Conservation (phyloP, 2,329 filamentous ascomycete species). For the Colletotrichum spaethianum region DNA sequence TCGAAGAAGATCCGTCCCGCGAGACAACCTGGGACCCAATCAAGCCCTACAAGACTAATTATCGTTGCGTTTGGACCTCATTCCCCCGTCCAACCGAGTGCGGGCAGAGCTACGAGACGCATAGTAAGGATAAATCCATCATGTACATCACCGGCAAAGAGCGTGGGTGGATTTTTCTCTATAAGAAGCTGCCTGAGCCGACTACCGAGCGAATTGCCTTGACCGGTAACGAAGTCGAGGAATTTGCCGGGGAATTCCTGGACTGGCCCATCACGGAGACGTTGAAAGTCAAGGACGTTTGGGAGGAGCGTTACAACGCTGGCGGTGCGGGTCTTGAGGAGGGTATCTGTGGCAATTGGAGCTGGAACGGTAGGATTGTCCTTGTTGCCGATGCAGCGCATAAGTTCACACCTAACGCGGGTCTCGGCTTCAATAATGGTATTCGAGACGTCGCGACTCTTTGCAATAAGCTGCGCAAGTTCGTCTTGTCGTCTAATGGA, state of each 20-base stretch:
- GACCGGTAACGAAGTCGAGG: slow-evolving; percentile 46
- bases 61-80: slow-evolving; percentile 52
- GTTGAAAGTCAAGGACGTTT: slow-evolving; percentile 50
- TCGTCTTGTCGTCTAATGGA: background rate
- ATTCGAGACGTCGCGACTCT: slow-evolving; percentile 51
- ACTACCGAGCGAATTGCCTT: slow-evolving; percentile 46
- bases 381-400: slow-evolving; percentile 55
- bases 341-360: slow-evolving; percentile 54
- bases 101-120: slow-evolving; percentile 50
- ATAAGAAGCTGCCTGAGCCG: slow-evolving; percentile 47
- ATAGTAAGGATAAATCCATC: slow-evolving; percentile 45
- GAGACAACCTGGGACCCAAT: slow-evolving; percentile 27
- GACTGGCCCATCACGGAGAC: slow-evolving; percentile 46
- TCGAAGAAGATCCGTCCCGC: slow-evolving; percentile 34
- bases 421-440: slow-evolving; percentile 53
- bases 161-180: slow-evolving; percentile 51
- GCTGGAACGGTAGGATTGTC: slow-evolving; percentile 51
- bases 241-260: slow-evolving; percentile 45
- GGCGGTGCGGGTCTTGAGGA: slow-evolving; percentile 55
- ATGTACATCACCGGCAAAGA: slow-evolving; percentile 50
- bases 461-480: slow-evolving; percentile 46
- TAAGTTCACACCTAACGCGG: slow-evolving; percentile 55
- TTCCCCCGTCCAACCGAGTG: slow-evolving; percentile 45
- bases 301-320: slow-evolving; percentile 43
- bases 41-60: slow-evolving; percentile 46